These are phyloP conservation scores for Pistacia vera DNA, from an alignment of 345 rosid species.

Conservation along the genomic window DNA sequence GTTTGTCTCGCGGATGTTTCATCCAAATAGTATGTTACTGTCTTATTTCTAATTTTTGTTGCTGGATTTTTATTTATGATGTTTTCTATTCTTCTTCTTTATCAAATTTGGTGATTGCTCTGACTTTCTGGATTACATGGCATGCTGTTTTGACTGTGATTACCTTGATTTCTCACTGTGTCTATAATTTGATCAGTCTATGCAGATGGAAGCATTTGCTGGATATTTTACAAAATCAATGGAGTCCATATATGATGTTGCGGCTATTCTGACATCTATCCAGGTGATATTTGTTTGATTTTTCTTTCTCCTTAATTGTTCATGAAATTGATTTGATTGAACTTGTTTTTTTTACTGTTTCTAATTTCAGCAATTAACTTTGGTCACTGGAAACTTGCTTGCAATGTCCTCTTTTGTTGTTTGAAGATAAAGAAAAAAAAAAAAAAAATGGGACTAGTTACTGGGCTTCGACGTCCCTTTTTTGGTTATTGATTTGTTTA, in stretches of 20 bases:
- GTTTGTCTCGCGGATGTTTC: slow-evolving; percentile 70
- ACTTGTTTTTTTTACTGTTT: not conserved
- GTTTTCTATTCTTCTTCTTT: not conserved
- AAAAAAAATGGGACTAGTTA: not conserved
- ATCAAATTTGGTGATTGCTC: too few species aligned
- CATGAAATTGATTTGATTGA: not conserved
- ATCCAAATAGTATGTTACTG: slow-evolving; percentile 60
- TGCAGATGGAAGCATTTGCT: slow-evolving; percentile 97
- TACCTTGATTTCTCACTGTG: not conserved
- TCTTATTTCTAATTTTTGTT: not conserved
- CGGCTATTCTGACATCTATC: slow-evolving; percentile 92
- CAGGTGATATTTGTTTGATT: slow-evolving; percentile 52
- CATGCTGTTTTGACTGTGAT: not conserved
- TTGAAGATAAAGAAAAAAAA: not conserved
- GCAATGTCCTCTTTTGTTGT: not conserved
- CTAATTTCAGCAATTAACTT: not conserved
- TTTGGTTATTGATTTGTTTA: not conserved
- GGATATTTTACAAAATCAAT: slow-evolving; percentile 94
- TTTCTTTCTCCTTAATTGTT: not conserved
- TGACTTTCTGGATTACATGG: not conserved
- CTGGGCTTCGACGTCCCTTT: not conserved
- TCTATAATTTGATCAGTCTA: slow-evolving; percentile 50
- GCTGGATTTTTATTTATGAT: not conserved
- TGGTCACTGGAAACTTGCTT: not conserved
- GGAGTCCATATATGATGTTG: slow-evolving; percentile 99